A percentile compares a stretch with the other conserved stretches of the same genome.
Conservation (phyloP, 495 filamentous ascomycete species). For the Emericellopsis terricola region DNA sequence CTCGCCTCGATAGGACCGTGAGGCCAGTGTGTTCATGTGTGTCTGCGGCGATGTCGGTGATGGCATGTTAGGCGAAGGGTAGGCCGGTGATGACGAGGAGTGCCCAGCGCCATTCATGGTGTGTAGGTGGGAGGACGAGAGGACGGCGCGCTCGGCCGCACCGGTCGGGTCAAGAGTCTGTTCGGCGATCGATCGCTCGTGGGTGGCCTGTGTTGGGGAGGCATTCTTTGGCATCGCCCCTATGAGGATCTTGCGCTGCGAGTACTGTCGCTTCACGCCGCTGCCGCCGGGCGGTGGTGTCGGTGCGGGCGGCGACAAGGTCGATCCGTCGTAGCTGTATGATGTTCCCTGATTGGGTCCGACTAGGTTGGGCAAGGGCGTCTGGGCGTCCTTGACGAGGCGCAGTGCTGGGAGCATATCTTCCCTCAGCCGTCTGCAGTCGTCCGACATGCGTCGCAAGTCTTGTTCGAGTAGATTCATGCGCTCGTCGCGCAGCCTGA, state of each 20-base stretch:
- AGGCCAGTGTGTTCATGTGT: constrained; percentile 29
- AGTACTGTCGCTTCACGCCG: constrained; percentile 62
- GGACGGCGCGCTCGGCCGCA: constrained; percentile 38
- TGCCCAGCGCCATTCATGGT: constrained; percentile 49
- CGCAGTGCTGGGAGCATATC: constrained; percentile 81
- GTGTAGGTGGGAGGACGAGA: constrained; percentile 60
- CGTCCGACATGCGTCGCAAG: constrained; percentile 60
- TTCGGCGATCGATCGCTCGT: constrained; percentile 39
- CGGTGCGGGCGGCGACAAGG: constrained; percentile 31
- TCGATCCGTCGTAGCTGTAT: constrained; percentile 28
- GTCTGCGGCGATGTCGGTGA: constrained; percentile 66
- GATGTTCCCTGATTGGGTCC: constrained; percentile 16
- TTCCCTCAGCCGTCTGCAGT: constrained; percentile 69
- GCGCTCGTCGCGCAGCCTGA: constrained; percentile 72
- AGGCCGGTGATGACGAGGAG: constrained; percentile 30
- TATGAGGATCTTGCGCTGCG: constrained; percentile 77
- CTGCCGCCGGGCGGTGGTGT: constrained; percentile 26
- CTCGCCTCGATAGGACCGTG: constrained; percentile 33
- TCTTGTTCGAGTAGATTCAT: constrained; percentile 67
- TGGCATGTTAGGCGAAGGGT: constrained; percentile 55
- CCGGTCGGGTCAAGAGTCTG: constrained; percentile 34
- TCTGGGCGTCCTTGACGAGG: constrained; percentile 75
- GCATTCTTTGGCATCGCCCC: constrained; percentile 63
- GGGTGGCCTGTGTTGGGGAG: constrained; percentile 51
- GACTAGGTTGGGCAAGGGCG: constrained; percentile 52